These are phyloP conservation scores for Panicum miliaceum DNA, from an alignment of 176 grass and related monocot genomes.

Conservation along the genomic window DNA sequence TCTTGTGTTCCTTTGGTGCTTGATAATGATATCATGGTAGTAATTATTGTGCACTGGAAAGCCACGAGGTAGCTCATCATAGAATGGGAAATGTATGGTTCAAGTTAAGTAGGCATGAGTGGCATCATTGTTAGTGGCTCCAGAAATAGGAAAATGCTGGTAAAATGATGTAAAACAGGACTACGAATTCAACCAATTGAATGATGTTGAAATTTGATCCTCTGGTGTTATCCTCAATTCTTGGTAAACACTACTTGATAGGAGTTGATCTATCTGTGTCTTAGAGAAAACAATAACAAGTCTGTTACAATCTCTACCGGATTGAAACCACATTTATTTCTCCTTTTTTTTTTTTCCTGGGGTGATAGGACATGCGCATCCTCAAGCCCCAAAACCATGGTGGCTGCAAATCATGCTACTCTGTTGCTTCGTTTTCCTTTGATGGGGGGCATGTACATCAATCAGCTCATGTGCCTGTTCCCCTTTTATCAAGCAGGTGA, in stretches of 20 bases:
- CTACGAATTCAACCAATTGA: too few species aligned
- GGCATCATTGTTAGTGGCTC: background rate
- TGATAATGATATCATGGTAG: conserved; percentile 9
- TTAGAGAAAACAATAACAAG: too few species aligned
- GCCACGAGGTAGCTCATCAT: background rate
- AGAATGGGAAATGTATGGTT: background rate
- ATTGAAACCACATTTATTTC: conserved; percentile 35
- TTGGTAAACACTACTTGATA: too few species aligned
- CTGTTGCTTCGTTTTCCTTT: conserved; percentile 44
- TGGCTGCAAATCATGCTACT: conserved; percentile 45
- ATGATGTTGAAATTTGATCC: too few species aligned
- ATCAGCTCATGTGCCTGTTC: background rate
- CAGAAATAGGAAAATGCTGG: background rate
- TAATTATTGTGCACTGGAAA: conserved; percentile 20
- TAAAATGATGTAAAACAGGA: too few species aligned
- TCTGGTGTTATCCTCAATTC: too few species aligned
- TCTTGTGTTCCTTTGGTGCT: background rate
- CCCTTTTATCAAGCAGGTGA: background rate
- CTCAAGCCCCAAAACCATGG: conserved; percentile 21
- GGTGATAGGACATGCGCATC: conserved; percentile 41
- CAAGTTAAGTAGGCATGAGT: background rate
- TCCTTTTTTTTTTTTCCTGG: background rate
- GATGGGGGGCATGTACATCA: conserved; percentile 11
- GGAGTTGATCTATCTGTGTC: too few species aligned
- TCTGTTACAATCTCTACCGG: conserved; percentile 17